These are phyloP conservation scores for Backusella westeae DNA, from an alignment of 192 early-diverging fungal genomes.

Conservation along the genomic window DNA sequence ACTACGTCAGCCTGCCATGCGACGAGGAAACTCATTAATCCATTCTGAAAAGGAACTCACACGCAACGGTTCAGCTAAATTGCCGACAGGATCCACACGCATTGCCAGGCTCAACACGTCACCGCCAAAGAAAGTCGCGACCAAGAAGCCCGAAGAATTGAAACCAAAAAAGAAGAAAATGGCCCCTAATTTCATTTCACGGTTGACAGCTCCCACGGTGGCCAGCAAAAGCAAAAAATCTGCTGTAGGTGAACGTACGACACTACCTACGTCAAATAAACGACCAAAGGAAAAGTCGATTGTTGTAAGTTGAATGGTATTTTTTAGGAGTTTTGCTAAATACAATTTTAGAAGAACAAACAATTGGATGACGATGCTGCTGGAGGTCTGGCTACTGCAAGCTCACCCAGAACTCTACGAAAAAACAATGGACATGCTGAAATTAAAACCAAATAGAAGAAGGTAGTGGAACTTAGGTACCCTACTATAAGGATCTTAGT, in stretches of 20 bases:
- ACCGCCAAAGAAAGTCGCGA: neutral
- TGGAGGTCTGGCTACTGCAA: neutral
- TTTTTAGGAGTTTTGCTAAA: neutral
- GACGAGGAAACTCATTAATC: conserved; percentile 1
- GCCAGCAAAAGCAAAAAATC: neutral
- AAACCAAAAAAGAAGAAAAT: conserved; percentile 6
- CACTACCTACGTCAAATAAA: neutral
- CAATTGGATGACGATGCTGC: neutral
- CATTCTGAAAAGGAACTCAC: neutral
- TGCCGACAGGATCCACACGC: neutral
- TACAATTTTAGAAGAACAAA: neutral
- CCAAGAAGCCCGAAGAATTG: neutral
- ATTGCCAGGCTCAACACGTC: neutral
- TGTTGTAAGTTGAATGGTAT: neutral
- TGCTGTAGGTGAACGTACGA: neutral
- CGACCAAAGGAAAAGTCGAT: neutral
- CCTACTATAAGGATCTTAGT: too few species aligned
- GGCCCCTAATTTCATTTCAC: neutral
- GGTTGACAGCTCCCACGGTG: neutral
- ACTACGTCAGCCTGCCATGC: neutral
- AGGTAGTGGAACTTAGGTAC: too few species aligned
- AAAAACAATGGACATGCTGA: neutral
- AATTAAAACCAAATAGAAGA: neutral
- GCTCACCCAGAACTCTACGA: neutral
- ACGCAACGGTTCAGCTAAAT: neutral